Evolutionary conservation across 176 grass and related monocot genomes (phyloP).

Genomic region (Eragrostis curvula): DNA sequence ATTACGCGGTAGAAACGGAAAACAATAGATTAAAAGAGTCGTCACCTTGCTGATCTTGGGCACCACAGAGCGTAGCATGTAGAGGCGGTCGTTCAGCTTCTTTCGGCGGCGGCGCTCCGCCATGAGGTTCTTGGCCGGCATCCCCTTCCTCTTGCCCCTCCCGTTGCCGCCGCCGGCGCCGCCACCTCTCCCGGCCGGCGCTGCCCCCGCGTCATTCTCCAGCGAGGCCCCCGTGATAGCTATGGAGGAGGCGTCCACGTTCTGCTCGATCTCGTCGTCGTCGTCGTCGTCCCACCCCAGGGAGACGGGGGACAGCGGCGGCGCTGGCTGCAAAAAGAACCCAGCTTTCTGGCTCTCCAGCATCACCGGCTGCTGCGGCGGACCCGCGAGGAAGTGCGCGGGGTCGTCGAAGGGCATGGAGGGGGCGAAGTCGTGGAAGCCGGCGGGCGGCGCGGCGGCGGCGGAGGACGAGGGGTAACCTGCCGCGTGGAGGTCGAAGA

Average conservation of each 20-base stretch:
- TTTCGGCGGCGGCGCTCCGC: constrained; percentile 78
- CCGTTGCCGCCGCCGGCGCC: constrained; percentile 29
- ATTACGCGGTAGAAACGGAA: neutral
- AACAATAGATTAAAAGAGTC: too few relatives aligned
- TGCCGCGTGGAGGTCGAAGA: constrained; percentile 49
- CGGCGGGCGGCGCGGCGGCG: constrained; percentile 27
- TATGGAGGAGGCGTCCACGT: constrained; percentile 62
- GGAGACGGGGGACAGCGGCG: constrained; percentile 1
- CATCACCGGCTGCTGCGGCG: neutral
- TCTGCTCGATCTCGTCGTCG: constrained; percentile 45
- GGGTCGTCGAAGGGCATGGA: constrained; percentile 59
- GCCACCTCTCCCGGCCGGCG: constrained; percentile 23
- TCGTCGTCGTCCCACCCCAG: constrained; percentile 45
- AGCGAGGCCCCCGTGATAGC: constrained; percentile 39
- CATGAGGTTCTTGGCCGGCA: constrained; percentile 88
- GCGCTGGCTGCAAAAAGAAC: constrained; percentile 28
- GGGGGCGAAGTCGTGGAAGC: constrained; percentile 45
- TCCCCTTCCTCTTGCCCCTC: constrained; percentile 77
- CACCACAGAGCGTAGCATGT: constrained; percentile 84
- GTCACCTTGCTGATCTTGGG: constrained; percentile 90
- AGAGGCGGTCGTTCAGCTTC: constrained; percentile 87
- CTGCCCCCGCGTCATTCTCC: constrained; percentile 47
- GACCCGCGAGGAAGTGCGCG: constrained; percentile 27
- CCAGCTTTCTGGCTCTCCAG: constrained; percentile 20
- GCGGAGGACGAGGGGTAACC: constrained; percentile 50